Evolutionary conservation across 176 grass and related monocot genomes (phyloP), one percentile per base, ranked within the genome.

Genomic region (Bromus sterilis): DNA sequence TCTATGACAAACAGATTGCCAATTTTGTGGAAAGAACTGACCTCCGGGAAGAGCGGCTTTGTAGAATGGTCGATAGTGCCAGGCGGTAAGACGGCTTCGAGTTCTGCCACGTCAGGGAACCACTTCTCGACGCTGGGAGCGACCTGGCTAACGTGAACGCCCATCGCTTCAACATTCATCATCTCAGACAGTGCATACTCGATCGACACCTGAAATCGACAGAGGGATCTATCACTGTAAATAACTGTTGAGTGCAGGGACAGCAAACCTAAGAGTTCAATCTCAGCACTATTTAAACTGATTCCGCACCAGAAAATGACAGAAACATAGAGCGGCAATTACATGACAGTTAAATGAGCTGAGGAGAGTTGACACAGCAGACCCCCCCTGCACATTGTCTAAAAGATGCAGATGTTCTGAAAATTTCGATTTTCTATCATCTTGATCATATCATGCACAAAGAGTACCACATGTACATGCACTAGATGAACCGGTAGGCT

Each of bases 171-270:
- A 21, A 66, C 4, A 68, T 93, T 94, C 85, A 98, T 83, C 90
- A 94, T 90, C 81, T 98, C 95, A 9, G 84, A 91, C 66, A 98
- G 46, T 12, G 90, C 92, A 56, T 89, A 93, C 78, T 94, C 92
- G 20, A 94, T 87, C 15, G 95, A 98, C 51, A 93, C 88, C 95
- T 98, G 71, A 39, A 30, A 82, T 73, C 24, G 37, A 28, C 21
- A 43, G 26, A 24, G 31, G 3, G 24, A 40, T 57, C 2, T 39
- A 40, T 2, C 56, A 61, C 9, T 41, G 23, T 8, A 24, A 18
- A 40, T 7, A 66, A 23, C 5, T 15, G 4, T 58, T 1, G 3
- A 36, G 30, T 30, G 30, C 78, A 59, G 49, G 9, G 30, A 34
- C 1, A 64, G 1, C 7, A 59, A 35, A 11, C 3, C 68, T 46